A percentile compares a stretch with the other conserved stretches of the same genome.
These are phyloP conservation scores for Hypoxylon sp. DNA, from an alignment of 2,329 filamentous ascomycete species.

Conservation along the genomic window DNA sequence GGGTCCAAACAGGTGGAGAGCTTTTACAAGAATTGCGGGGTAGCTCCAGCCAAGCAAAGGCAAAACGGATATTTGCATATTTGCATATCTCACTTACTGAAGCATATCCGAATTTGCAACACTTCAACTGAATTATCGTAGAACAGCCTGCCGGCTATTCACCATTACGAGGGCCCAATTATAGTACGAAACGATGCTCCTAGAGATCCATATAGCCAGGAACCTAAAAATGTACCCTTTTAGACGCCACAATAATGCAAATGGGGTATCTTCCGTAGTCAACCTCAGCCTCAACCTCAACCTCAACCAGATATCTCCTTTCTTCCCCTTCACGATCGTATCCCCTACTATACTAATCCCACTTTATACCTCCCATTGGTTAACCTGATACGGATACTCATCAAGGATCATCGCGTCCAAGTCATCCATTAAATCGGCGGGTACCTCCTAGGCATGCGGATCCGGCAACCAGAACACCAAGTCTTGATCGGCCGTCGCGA, in stretches of 20 bases:
- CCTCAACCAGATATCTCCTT: conserved; percentile 11
- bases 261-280: conserved; percentile 44
- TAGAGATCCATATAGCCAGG: conserved; percentile 1
- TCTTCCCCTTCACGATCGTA: conserved; percentile 1
- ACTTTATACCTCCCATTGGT: background rate
- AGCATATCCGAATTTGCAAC: background rate
- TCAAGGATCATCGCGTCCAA: background rate
- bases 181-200: background rate
- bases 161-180: background rate
- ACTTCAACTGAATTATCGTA: background rate
- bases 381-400: no score
- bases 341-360: background rate
- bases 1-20: conserved; percentile 21
- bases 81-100: conserved; percentile 4
- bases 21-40: conserved; percentile 30
- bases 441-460: conserved; percentile 63
- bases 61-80: no score
- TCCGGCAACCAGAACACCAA: conserved; percentile 84
- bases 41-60: conserved; percentile 28
- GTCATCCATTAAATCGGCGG: background rate
- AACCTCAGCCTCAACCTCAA: conserved; percentile 20
- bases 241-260: conserved; percentile 43
- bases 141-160: background rate
- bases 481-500: conserved; percentile 91
- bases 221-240: conserved; percentile 24